A percentile compares a stretch with the other conserved stretches of the same genome.
Conservation (phyloP, 202 grass and related monocot genomes). For the Schoenoplectus triqueter region DNA sequence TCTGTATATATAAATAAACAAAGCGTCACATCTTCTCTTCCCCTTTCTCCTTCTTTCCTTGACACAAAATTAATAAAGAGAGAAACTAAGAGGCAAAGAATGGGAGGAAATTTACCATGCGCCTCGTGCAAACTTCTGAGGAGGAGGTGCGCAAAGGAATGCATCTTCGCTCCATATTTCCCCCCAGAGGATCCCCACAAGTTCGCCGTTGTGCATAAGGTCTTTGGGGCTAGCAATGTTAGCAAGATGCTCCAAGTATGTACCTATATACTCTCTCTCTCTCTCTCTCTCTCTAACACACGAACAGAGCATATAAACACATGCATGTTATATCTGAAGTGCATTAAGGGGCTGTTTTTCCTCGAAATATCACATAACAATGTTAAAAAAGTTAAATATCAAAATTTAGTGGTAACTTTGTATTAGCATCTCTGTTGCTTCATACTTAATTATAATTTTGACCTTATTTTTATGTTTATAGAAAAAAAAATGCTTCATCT, state of each 20-base stretch:
- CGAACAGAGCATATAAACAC: neutral
- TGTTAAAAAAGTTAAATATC: neutral
- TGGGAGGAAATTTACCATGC: conserved; percentile 51
- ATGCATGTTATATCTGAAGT: neutral
- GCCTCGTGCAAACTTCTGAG: conserved; percentile 77
- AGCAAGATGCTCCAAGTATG: conserved; percentile 73
- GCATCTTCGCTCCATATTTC: conserved; percentile 78
- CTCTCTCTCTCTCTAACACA: conserved; percentile 9
- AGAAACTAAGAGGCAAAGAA: conserved; percentile 11
- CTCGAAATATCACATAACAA: neutral
- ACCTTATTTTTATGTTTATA: neutral
- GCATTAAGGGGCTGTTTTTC: neutral
- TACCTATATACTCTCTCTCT: no score
- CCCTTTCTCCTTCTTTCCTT: neutral
- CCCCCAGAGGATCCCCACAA: conserved; percentile 66
- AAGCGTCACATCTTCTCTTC: conserved; percentile 35
- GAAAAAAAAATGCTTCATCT: neutral
- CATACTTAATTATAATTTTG: neutral
- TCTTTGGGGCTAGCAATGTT: conserved; percentile 80
- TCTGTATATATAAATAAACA: conserved; percentile 46
- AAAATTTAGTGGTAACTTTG: neutral
- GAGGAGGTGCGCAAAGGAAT: conserved; percentile 62
- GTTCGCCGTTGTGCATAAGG: conserved; percentile 70
- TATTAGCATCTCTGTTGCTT: neutral
- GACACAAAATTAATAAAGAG: neutral